Base-by-base conservation (phyloP, 176 grass and related monocot species). In the Phyllostachys edulis region DNA sequence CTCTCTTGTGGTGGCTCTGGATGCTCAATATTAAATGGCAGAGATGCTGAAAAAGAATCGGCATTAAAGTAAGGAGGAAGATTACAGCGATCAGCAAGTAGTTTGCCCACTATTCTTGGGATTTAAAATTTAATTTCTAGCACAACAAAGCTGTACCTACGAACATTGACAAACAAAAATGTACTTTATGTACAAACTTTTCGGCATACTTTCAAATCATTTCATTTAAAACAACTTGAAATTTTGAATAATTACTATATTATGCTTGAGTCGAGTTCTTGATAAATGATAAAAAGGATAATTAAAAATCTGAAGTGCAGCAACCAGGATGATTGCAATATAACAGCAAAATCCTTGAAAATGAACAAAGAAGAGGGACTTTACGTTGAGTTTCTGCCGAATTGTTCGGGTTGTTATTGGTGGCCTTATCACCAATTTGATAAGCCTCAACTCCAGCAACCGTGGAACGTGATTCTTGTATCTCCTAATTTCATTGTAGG, bases 1-100 rank as follows among this genome's bases (percentile, higher is more conserved):
- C n/a, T 80, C 24, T 45, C 64, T 68, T 71, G 63, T 66, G 80
- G 46, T 81, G 54, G 55, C 20, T 72, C 66, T 17, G 50, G 49
- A 70, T 59, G 36, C 8, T 76, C 56, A 39, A 76, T 66, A 72
- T 75, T 24, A 79, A 21, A 79, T 61, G 42, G 69, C 41, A 37
- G 32, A 45, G 67, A 78, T n/a, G 82, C 86, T 91, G 82, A 26
- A 77, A 92, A 74, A 14, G 50, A 61, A 65, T 81, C 56, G n/a
- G 13, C 29, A 82, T 42, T 77, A 42, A 56, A 70, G 5, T 49
- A 56, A 62, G 12, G 83, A 66, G 63, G 32, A 67, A 68, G 16
- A 72, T 68, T 68, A 16, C 74, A 75, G 11, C 13, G 57, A 3
- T 60, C 66, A 51, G 26, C 20, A 67, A 62, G n/a, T 80, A 76